phyloP scores from a whole-genome alignment of 345 rosid genomes.

The Eucalyptus camaldulensis region DNA sequence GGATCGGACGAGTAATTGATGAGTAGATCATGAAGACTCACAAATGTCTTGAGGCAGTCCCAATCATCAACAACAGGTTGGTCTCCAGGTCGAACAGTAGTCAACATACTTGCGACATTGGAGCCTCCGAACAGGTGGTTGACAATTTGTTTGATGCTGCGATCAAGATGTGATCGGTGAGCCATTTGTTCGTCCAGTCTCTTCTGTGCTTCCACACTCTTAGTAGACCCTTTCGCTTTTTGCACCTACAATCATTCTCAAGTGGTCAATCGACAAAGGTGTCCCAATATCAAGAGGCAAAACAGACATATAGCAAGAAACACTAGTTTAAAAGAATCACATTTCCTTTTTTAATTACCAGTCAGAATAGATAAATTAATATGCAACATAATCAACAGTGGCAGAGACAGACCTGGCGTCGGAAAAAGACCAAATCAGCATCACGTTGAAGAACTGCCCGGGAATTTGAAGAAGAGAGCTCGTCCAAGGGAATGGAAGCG shows the following conservation, averaged over 20 bases:
- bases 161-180: constrained; percentile 23
- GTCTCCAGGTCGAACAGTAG: not conserved
- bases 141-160: constrained; percentile 12
- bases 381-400: not conserved
- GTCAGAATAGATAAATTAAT: not conserved
- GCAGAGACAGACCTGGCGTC: not conserved
- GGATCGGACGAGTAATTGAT: not conserved
- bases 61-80: constrained; percentile 33
- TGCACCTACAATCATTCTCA: constrained; percentile 5
- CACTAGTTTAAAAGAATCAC: not conserved
- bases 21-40: not conserved
- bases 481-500: not conserved
- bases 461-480: not conserved
- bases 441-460: constrained; percentile 12
- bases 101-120: not conserved
- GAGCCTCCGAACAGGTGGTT: constrained; percentile 9
- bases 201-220: constrained; percentile 26
- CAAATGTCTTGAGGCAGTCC: constrained; percentile 32
- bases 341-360: not conserved
- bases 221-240: constrained; percentile 14
- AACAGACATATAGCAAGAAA: not conserved
- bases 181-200: constrained; percentile 2
- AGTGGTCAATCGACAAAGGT: not conserved
- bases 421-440: constrained; percentile 21
- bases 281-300: not conserved